These are phyloP conservation scores for Coniferiporia sulphurascens DNA, from an alignment of 1,284 basidiomycete genomes.

Conservation along the genomic window DNA sequence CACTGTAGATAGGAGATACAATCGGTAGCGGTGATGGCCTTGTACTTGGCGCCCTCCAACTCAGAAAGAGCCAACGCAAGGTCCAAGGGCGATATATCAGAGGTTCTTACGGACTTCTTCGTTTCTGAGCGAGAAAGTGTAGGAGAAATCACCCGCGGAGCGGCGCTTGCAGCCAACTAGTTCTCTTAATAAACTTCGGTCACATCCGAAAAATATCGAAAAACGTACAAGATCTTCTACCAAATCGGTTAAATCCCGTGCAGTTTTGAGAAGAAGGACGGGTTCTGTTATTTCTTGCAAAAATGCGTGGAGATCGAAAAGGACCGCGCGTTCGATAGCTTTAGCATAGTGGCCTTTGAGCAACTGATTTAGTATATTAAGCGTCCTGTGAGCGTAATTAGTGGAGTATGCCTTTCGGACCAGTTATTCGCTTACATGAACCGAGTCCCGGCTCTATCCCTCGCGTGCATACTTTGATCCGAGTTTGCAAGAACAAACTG, in stretches of 20 bases:
- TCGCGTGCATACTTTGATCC: not conserved
- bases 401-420: not conserved
- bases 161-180: not conserved
- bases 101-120: slow-evolving; percentile 21
- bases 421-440: slow-evolving; percentile 3
- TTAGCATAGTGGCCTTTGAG: slow-evolving; percentile 12
- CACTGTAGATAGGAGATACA: slow-evolving; percentile 36
- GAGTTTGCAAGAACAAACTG: slow-evolving; percentile 6
- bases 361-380: slow-evolving; percentile 12
- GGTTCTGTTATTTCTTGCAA: slow-evolving; percentile 6
- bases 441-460: slow-evolving; percentile 10
- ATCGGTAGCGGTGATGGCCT: slow-evolving; percentile 35
- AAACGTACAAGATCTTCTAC: slow-evolving; percentile 25
- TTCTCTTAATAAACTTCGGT: not conserved
- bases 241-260: slow-evolving; percentile 12
- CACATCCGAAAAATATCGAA: not conserved
- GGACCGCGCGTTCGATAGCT: slow-evolving; percentile 6
- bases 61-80: slow-evolving; percentile 40
- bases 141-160: slow-evolving; percentile 16
- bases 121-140: slow-evolving; percentile 21
- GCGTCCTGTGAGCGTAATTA: not conserved
- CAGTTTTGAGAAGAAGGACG: not conserved
- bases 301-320: slow-evolving; percentile 14
- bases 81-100: slow-evolving; percentile 22
- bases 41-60: slow-evolving; percentile 38